These are phyloP conservation scores for Rosa rugosa DNA, from an alignment of 306 rosid species.

Conservation along the genomic window DNA sequence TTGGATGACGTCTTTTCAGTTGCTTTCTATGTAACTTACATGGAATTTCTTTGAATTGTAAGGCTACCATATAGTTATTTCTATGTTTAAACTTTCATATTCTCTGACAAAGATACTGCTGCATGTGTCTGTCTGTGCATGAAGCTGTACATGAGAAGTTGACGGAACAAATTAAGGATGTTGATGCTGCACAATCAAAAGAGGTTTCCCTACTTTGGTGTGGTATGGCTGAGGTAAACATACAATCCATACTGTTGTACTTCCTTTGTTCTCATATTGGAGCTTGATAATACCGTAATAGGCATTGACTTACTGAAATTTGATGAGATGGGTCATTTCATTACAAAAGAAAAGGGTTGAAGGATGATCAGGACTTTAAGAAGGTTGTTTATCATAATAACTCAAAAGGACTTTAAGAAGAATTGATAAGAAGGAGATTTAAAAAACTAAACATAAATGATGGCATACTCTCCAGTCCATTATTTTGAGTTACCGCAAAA, in stretches of 20 bases:
- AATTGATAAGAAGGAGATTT: not conserved
- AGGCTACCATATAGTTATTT: not conserved
- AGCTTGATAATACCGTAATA: not conserved
- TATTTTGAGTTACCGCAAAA: not conserved
- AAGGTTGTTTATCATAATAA: not conserved
- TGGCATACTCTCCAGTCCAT: not conserved
- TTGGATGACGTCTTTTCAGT: not conserved
- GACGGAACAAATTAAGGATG: conserved; percentile 69
- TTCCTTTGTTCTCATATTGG: not conserved
- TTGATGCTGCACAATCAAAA: conserved; percentile 61
- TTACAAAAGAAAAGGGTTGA: not conserved
- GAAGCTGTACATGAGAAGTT: conserved; percentile 63
- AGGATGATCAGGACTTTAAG: not conserved
- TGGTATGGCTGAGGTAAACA: conserved; percentile 95
- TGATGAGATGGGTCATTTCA: not conserved
- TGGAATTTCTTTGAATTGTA: not conserved
- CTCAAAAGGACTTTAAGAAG: not conserved
- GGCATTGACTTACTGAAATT: not conserved
- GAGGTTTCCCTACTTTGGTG: conserved; percentile 73
- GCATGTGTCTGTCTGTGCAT: conserved; percentile 17
- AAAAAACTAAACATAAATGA: not conserved
- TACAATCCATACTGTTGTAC: not conserved
- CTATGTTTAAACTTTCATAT: not conserved
- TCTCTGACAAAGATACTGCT: not conserved
- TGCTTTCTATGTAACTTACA: not conserved